Percentiles rank a stretch among this genome's conserved stretches.
These are phyloP conservation scores for Hevea brasiliensis DNA, from an alignment of 345 rosid genomes.

Conservation along the genomic window DNA sequence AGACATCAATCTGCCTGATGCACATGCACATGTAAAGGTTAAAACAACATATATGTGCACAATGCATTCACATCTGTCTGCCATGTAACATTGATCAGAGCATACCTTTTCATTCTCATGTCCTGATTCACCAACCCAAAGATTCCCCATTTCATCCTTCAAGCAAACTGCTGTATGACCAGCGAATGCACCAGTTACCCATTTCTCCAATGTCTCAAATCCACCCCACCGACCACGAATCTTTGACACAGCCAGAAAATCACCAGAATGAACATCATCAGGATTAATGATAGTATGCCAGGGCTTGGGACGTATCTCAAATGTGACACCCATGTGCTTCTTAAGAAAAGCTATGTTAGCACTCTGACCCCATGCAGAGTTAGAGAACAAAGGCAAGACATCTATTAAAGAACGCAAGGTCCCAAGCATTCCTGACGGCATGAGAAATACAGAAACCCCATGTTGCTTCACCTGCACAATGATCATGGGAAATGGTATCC, in stretches of 20 bases:
- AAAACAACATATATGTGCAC: no score
- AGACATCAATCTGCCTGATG: not conserved
- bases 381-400: slow-evolving; percentile 89
- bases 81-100: not conserved
- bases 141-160: slow-evolving; percentile 84
- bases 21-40: not conserved
- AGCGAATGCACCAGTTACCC: slow-evolving; percentile 99
- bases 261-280: slow-evolving; percentile 83
- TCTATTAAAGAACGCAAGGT: slow-evolving; percentile 78
- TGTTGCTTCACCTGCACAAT: slow-evolving; percentile 80
- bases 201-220: slow-evolving; percentile 94
- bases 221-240: slow-evolving; percentile 99
- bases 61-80: not conserved
- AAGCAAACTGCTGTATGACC: slow-evolving; percentile 99
- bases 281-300: slow-evolving; percentile 66
- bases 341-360: slow-evolving; percentile 80
- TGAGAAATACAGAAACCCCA: slow-evolving; percentile 91
- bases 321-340: slow-evolving; percentile 90
- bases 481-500: slow-evolving; percentile 10
- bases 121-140: slow-evolving; percentile 99
- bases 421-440: slow-evolving; percentile 98
- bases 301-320: slow-evolving; percentile 79
- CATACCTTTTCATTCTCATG: slow-evolving; percentile 95
- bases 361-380: slow-evolving; percentile 85
- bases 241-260: slow-evolving; percentile 90